Evolutionary conservation across 768 basidiomycete species (phyloP), one percentile per base, ranked within the genome.

Genomic region (Coprinellus aureogranulatus): DNA sequence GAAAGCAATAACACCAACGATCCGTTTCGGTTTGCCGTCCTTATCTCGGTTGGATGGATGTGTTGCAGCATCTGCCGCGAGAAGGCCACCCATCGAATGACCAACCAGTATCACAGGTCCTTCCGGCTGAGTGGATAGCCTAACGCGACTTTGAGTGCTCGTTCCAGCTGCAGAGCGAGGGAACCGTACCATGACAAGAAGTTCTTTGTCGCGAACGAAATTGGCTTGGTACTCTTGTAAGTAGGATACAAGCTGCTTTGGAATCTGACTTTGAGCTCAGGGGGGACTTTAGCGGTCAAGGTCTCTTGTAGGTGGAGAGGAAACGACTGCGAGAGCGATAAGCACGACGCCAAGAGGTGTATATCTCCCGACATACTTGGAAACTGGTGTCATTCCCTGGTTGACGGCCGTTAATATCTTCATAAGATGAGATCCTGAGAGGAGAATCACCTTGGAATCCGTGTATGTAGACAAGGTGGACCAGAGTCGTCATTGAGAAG

Each of bases 391-490:
- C 80, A 63, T 83, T 77, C 40, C 83, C 83, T 83, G n/a, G n/a
- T n/a, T n/a, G n/a, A n/a, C n/a, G n/a, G n/a, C n/a, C n/a, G n/a
- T n/a, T n/a, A n/a, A n/a, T n/a, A n/a, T n/a, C n/a, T n/a, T n/a
- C n/a, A n/a, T n/a, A n/a, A n/a, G n/a, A n/a, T n/a, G n/a, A n/a
- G n/a, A n/a, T n/a, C n/a, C n/a, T n/a, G n/a, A n/a, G n/a, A n/a
- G n/a, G n/a, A n/a, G n/a, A n/a, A n/a, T n/a, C n/a, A 81, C 81
- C 81, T 77, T 81, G 78, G 61, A 84, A 84, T 9, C 83, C 82
- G 60, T 84, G 82, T 23, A 84, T 76, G 64, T 83, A 83, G 41
- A 84, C 68, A n/a, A 84, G 63, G 60, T 84, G 81, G 18, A 84
- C 67, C 26, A 78, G 63, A 18, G 50, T 66, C 54, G 59, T 16